Percentiles rank a stretch among this genome's conserved stretches.
Conservation (phyloP, 306 rosid genomes). For the Sphenostylis stenocarpa region DNA sequence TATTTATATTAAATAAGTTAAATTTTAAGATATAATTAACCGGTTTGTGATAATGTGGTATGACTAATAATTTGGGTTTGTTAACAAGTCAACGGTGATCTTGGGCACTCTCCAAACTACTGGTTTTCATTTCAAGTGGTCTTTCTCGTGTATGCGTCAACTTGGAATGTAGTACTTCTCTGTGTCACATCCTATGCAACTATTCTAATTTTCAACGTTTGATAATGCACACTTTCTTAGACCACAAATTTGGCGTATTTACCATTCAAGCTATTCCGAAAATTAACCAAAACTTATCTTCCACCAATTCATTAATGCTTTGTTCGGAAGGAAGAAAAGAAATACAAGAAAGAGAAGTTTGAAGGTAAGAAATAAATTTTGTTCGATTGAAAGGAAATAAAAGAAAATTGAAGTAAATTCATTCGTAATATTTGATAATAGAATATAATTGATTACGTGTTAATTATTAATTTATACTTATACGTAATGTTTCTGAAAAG, state of each 20-base stretch:
- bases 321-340: too few relatives aligned
- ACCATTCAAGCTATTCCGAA: background rate
- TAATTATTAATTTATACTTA: too few relatives aligned
- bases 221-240: background rate
- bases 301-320: too few relatives aligned
- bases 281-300: background rate
- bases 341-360: too few relatives aligned
- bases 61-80: background rate
- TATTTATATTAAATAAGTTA: too few relatives aligned
- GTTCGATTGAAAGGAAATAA: too few relatives aligned
- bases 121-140: background rate
- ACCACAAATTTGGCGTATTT: background rate
- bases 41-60: background rate
- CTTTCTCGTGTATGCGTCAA: background rate
- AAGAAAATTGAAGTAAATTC: too few relatives aligned
- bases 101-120: constrained; percentile 9
- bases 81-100: background rate
- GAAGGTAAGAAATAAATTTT: too few relatives aligned
- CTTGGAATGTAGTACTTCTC: background rate
- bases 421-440: too few relatives aligned
- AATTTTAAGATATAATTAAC: too few relatives aligned
- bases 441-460: too few relatives aligned
- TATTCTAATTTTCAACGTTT: background rate
- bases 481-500: too few relatives aligned
- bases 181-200: background rate